Base-by-base conservation (phyloP, 116 monocot species). In the Phalaenopsis hybrid region DNA sequence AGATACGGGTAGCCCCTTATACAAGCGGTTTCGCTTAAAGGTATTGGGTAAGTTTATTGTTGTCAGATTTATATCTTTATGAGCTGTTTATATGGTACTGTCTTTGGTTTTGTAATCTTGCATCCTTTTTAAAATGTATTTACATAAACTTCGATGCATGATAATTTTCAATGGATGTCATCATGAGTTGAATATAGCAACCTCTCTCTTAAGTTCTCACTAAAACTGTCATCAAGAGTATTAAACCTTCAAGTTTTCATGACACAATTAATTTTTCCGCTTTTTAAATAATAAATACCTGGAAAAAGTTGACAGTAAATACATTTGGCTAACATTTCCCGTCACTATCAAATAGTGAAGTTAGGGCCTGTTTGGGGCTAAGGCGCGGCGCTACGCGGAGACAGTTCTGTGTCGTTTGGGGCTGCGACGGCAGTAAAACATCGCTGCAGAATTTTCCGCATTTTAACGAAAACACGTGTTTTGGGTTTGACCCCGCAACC, bases 21-120 rank as follows among this genome's bases (percentile, higher is more conserved):
- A 99, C 80, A 95, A 95, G 85, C 88, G 91, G 10, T 99, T 99
- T 81, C 92, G 92, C 20, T 79, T 99, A 77, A 99, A 94, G 86
- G 81, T 99, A 75, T 81, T 99, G 78, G 96, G 99, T 99, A 80
- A 82, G 91, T 84, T 78, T 58, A 74, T 75, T 75, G 44, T 1
- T 44, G 7, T n/a, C 75, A n/a, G 8, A 20, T 48, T 75, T 75
- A 72, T 72, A 37, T 72, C 72, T 41, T 33, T 41, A 37, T 72
- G 72, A 72, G 72, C 37, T 72, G 3, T 72, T 70, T 41, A 34
- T 15, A 41, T 72, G 37, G 37, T 43, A 33, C 3, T 25, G 6
- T 28, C 67, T 43, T 37, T 72, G 41, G 4, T 34, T 34, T 34
- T 72, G 28, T 13, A 72, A 4, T 15, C 41, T 41, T 72, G 10